Evolutionary conservation across 2,329 filamentous ascomycete species (phyloP), one percentile per base, ranked within the genome.

Genomic region (Chrysosporium queenslandicum): DNA sequence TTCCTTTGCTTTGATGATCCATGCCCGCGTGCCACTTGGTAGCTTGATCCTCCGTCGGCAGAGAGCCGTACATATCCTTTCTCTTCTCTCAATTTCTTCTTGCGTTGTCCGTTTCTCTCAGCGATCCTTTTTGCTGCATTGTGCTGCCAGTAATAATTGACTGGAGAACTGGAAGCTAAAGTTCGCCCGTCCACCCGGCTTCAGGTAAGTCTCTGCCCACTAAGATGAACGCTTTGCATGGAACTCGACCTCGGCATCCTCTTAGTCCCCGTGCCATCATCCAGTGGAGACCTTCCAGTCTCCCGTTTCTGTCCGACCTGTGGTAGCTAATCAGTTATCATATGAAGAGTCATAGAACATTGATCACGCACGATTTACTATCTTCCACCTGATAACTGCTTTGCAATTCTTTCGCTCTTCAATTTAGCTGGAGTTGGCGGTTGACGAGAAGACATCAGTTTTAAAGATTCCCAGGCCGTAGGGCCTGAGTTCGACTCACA

Each of bases 301-400:
- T 47, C 42, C 40, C 50, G 50, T 52, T 52, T 52, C 42, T 52
- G 50, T 52, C 50, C 50, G 50, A 52, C 16, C 41, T 34, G 16
- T 32, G 32, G 32, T 47, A 46, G 30, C 25, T 45, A 7, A 36
- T n/a, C n/a, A n/a, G n/a, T 21, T n/a, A 29, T 52, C 40, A 43
- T 52, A 46, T 46, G 49, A 52, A 20, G 37, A 50, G 39, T 50
- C 48, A 50, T 18, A 50, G 36, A 7, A 36, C 12, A n/a, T n/a
- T 46, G 16, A 30, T 46, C 16, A 37, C 34, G 32, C 32, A 52
- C 36, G 32, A 29, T 36, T 37, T 41, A 51, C 27, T n/a, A n/a
- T 20, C 20, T 25, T 14, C 8, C 7, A 46, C 7, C 25, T 18
- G 16, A 12, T n/a, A 23, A 46, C 30, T 36, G 29, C 27, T 20